phyloP scores from a whole-genome alignment of 1,284 basidiomycete genomes.

The Cerrena zonata region DNA sequence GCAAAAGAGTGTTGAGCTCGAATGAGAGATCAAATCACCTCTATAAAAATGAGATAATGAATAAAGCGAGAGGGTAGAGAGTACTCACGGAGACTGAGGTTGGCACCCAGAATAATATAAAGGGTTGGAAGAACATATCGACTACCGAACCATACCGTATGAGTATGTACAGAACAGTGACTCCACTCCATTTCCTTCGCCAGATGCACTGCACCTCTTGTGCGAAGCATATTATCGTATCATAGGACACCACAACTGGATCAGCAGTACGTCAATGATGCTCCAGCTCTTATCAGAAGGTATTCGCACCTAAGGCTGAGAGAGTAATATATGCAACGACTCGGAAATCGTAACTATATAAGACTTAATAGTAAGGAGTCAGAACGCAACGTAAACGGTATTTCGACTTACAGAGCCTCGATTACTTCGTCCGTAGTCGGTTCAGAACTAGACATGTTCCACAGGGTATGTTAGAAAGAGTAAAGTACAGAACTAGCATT shows the following conservation, averaged over 20 bases:
- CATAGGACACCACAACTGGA: neutral
- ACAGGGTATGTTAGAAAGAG: too few relatives aligned
- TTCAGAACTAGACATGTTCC: too few relatives aligned
- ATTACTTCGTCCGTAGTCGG: neutral
- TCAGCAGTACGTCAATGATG: neutral
- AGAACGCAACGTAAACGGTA: too few relatives aligned
- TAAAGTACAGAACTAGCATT: too few relatives aligned
- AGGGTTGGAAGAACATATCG: neutral
- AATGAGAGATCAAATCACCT: neutral
- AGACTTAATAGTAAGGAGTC: too few relatives aligned
- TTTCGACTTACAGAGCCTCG: neutral
- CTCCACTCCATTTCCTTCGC: neutral
- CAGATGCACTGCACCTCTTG: constrained; percentile 5
- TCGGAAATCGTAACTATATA: neutral
- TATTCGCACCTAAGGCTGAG: neutral
- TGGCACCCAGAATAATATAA: neutral
- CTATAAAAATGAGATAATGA: neutral
- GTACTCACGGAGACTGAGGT: neutral
- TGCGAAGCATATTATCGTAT: neutral
- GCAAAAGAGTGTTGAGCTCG: neutral
- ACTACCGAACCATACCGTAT: neutral
- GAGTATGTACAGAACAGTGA: neutral
- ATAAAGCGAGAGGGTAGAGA: neutral
- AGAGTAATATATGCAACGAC: neutral
- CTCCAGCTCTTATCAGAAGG: neutral